These are phyloP conservation scores for Colletotrichum eremochloae DNA, from an alignment of 2,329 filamentous ascomycete genomes.

Conservation along the genomic window DNA sequence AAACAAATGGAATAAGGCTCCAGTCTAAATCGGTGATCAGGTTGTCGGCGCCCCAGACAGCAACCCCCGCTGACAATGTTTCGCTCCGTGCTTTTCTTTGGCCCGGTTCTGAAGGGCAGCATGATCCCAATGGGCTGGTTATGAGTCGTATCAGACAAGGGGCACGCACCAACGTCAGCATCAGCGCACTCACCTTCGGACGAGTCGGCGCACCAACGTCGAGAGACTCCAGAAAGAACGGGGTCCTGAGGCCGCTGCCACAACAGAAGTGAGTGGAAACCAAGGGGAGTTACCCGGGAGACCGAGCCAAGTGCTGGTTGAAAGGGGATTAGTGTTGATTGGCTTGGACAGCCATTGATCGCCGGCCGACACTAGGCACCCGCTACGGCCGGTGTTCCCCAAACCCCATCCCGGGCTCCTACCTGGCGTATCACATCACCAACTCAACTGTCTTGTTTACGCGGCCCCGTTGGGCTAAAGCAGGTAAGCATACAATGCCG, in stretches of 20 bases:
- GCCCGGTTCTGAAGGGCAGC: background rate
- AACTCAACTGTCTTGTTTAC: background rate
- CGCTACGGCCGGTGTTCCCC: slow-evolving; percentile 40
- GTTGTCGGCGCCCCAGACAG: slow-evolving; percentile 24
- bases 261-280: background rate
- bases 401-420: slow-evolving; percentile 35
- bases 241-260: background rate
- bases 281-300: slow-evolving; percentile 14
- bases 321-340: slow-evolving; percentile 25
- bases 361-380: slow-evolving; percentile 31
- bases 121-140: slow-evolving; percentile 8
- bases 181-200: background rate
- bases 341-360: slow-evolving; percentile 23
- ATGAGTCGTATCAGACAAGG: background rate
- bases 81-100: background rate
- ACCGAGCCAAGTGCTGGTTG: slow-evolving; percentile 30
- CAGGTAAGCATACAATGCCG: slow-evolving; percentile 18
- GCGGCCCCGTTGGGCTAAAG: slow-evolving; percentile 12
- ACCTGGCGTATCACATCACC: slow-evolving; percentile 14
- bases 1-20: slow-evolving; percentile 24
- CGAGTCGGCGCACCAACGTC: background rate
- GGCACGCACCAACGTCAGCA: background rate
- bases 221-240: background rate
- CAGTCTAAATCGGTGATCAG: slow-evolving; percentile 12
- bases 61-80: background rate